A percentile compares a stretch with the other conserved stretches of the same genome.
Evolutionary conservation across 257 asterid species (phyloP).

Genomic region (Mitragyna speciosa): DNA sequence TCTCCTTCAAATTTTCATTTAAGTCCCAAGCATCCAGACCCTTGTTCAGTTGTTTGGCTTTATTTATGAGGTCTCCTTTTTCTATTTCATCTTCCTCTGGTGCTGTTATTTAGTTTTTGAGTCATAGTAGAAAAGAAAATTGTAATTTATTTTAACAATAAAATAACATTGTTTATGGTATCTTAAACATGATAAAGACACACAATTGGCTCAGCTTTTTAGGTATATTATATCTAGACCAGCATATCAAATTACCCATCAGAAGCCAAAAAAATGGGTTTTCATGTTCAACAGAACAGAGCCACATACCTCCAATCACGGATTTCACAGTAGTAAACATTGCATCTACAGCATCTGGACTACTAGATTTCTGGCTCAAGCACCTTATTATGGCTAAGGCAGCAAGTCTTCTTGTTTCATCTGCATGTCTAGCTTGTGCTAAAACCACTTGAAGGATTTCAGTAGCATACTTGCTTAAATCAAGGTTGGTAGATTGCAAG

Average conservation of each 20-base stretch:
- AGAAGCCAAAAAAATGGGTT: neutral
- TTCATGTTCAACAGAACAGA: neutral
- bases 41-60: neutral
- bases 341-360: constrained; percentile 89
- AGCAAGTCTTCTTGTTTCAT: constrained; percentile 78
- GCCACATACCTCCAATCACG: constrained; percentile 72
- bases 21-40: neutral
- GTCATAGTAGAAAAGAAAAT: neutral
- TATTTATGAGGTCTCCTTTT: neutral
- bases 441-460: constrained; percentile 77
- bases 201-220: neutral
- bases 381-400: constrained; percentile 73
- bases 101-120: neutral
- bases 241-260: neutral
- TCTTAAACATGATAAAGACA: too few relatives aligned
- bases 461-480: constrained; percentile 82
- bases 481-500: constrained; percentile 62
- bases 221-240: neutral
- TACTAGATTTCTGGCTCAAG: constrained; percentile 90
- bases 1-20: neutral
- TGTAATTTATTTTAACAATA: too few relatives aligned
- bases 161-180: too few relatives aligned
- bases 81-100: neutral
- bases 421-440: constrained; percentile 85
- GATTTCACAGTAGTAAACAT: constrained; percentile 74